These are phyloP conservation scores for Nannochloropsis salina DNA, from an alignment of 108 stramenopile species.

Conservation along the genomic window DNA sequence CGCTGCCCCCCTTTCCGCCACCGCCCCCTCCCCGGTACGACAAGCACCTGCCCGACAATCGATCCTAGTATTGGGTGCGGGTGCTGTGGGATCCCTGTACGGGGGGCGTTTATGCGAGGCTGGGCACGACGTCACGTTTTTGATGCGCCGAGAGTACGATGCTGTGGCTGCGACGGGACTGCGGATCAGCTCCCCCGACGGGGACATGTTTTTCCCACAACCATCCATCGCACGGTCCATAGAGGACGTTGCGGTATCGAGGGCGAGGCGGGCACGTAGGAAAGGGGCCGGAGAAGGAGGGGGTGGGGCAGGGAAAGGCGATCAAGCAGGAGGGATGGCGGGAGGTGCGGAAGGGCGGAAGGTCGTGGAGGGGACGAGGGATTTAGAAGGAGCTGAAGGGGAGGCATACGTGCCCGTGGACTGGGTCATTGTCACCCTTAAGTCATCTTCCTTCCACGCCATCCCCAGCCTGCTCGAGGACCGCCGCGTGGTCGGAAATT, in stretches of 20 bases:
- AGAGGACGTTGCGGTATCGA: background rate
- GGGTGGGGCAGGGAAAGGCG: background rate
- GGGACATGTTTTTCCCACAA: background rate
- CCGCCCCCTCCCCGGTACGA: no score
- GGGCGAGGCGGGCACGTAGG: background rate
- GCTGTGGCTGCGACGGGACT: background rate
- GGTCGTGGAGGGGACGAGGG: no score
- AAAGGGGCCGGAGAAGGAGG: background rate
- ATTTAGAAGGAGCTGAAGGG: background rate
- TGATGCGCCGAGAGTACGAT: conserved; percentile 16
- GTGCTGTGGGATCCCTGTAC: background rate
- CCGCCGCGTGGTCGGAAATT: background rate
- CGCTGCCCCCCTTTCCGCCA: no score
- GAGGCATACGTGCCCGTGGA: background rate
- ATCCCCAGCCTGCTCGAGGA: background rate
- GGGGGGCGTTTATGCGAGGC: background rate
- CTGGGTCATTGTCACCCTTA: background rate
- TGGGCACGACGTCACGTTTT: conserved; percentile 3
- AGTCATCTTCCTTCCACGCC: background rate
- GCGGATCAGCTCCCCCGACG: background rate
- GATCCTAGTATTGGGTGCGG: background rate
- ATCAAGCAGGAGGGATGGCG: background rate
- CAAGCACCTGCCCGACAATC: background rate
- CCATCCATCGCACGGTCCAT: background rate
- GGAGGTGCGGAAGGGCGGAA: no score